Evolutionary conservation across 2,329 filamentous ascomycete genomes (phyloP).

Genomic region (Akanthomyces dipterigenus): DNA sequence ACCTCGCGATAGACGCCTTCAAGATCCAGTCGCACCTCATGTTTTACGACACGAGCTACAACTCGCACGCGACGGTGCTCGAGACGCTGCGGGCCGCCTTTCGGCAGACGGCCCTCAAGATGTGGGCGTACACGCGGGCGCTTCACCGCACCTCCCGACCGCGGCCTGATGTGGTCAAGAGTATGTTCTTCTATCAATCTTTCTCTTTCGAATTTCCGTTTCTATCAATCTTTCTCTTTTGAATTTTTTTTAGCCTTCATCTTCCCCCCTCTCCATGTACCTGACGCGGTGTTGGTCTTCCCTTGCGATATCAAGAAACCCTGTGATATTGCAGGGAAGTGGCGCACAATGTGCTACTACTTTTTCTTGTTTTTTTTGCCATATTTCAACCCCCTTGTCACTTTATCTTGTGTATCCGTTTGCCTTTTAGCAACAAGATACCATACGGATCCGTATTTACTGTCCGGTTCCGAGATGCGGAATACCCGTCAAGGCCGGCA

Average conservation of each 20-base stretch:
- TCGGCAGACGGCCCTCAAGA: conserved; percentile 69
- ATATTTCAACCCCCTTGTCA: too few relatives aligned
- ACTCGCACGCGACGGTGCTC: conserved; percentile 61
- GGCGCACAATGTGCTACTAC: too few relatives aligned
- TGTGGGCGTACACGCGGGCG: conserved; percentile 54
- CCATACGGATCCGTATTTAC: too few relatives aligned
- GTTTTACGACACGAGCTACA: conserved; percentile 76
- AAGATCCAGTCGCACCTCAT: conserved; percentile 80
- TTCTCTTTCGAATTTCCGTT: not conserved
- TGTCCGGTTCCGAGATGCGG: too few relatives aligned
- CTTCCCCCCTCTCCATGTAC: not conserved
- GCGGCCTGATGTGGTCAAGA: conserved; percentile 51
- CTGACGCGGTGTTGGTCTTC: not conserved
- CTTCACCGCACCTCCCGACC: conserved; percentile 54
- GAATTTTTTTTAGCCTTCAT: not conserved
- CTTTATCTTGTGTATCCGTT: too few relatives aligned
- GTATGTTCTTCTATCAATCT: conserved; percentile 47
- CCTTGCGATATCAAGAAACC: not conserved
- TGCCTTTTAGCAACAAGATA: too few relatives aligned
- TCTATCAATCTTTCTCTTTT: not conserved
- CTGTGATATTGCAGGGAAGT: too few relatives aligned
- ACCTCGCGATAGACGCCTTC: conserved; percentile 49
- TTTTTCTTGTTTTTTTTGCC: not conserved
- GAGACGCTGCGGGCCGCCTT: conserved; percentile 72
- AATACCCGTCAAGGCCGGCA: too few relatives aligned